Evolutionary conservation across 2,329 filamentous ascomycete species (phyloP), one percentile per base, ranked within the genome.

Genomic region (Pseudofabraea citricarpa): DNA sequence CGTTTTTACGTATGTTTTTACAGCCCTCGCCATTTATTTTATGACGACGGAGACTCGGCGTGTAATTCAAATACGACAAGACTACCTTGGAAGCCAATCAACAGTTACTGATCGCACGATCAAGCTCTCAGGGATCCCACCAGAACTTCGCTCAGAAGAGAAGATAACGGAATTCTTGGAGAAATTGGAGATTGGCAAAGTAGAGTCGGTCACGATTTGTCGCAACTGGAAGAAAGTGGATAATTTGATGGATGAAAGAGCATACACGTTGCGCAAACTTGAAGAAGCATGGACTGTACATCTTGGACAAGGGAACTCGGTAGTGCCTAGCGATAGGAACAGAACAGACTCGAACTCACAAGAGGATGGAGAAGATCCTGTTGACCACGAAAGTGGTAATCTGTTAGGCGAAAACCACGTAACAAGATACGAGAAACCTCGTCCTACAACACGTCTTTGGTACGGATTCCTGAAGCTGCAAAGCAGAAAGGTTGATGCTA

Each of bases 71-170:
- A 78, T 91, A 22, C 76, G 93, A 19, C 93, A 98, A 63, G 82
- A 90, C 46, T 98, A 96, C 60, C 75, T 98, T 8, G 93, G 93
- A 10, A 89, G 84, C 18, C 91, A 97, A 64, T 90, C 87, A 0
- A 97, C 91, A n/a, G 80, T 96, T 40, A 97, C 93, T 1, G 93
- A 98, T 65, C 82, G 90, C 23, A 98, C 93, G 0, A 90, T 98
- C 56, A 83, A 89, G 19, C 69, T 98, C 15, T 93, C 91, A 0
- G 91, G 91, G 0, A 91, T 98, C 18, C 93, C 94, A 0, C 61
- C 65, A 3, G 82, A 91, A 19, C 67, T 97, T 46, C 79, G 87
- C 45, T 85, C 85, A 0, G 91, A 97, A 62, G 77, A 81, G 8
- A 84, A 84, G 55, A 88, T 98, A 53, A 93, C 88, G 61, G 74